Evolutionary conservation across 2,329 filamentous ascomycete species (phyloP), one percentile per base, ranked within the genome.

Genomic region (Scorias spongiosa): DNA sequence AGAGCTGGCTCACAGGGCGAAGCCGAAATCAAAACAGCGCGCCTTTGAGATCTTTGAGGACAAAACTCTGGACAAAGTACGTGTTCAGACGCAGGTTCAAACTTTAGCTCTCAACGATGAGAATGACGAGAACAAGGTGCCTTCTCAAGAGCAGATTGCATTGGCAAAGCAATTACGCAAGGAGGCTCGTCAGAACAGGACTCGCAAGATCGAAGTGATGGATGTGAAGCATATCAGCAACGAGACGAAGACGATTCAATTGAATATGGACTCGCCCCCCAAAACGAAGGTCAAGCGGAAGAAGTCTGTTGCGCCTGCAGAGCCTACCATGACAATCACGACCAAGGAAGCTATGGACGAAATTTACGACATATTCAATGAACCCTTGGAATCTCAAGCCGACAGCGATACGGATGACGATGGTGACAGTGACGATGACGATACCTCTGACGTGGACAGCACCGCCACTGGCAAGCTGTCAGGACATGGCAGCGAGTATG

Each of bases 261-360:
- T 87, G 45, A 95, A 95, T 54, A 69, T 96, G 44, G 85, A 91
- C 56, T 95, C 89, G 2, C 89, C 88, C 0, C 84, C 84, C 0
- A 76, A 80, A n/a, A 79, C 78, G 3, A 96, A 93, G 62, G 72
- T 89, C 44, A 82, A 80, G 71, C 84, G 84, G 61, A 91, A 83
- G 60, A 80, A 79, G 42, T 72, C 71, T 10, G 64, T 68, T 39
- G 88, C 82, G 58, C 69, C 69, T 8, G 66, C 70, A 30, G 89
- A 96, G 62, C 84, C 88, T n/a, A 98, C 91, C 1, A 95, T 98
- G 88, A 98, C 91, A 1, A 76, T 98, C 51, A 87, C 96, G 58
- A 98, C 91, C 10, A 84, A 78, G 54, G 89, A 91, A 51, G 91
- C 91, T 4, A 95, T 89, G 49, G 88, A 96, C 54, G 91, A 98